These are phyloP conservation scores for Boletus rex-veris DNA, from an alignment of 768 basidiomycete genomes.

Conservation along the genomic window DNA sequence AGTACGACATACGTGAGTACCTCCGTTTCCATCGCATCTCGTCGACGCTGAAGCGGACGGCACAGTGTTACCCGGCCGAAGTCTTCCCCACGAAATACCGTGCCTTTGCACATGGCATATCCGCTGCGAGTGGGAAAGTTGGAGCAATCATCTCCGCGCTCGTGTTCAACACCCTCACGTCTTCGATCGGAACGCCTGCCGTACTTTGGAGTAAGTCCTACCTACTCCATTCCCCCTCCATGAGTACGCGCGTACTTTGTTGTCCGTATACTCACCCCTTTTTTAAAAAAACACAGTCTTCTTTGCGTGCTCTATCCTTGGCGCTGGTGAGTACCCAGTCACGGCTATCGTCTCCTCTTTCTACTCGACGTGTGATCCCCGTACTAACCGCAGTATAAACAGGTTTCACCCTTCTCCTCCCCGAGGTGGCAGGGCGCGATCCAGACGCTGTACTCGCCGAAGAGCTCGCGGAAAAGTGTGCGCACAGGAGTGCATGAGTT, in stretches of 20 bases:
- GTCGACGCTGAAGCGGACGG: conserved; percentile 1
- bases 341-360: too few relatives aligned
- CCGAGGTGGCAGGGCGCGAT: conserved; percentile 50
- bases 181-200: conserved; percentile 58
- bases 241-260: neutral
- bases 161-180: conserved; percentile 62
- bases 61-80: conserved; percentile 70
- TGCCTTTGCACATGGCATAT: conserved; percentile 70
- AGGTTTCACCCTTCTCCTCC: conserved; percentile 45
- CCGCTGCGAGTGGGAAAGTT: conserved; percentile 68
- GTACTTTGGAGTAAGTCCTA: conserved; percentile 66
- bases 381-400: neutral
- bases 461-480: conserved; percentile 31
- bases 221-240: neutral
- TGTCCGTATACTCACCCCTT: neutral
- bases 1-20: conserved; percentile 51
- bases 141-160: conserved; percentile 78
- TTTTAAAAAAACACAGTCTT: conserved; percentile 45
- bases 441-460: conserved; percentile 44
- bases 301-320: conserved; percentile 58
- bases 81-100: conserved; percentile 77
- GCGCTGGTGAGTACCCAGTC: conserved; percentile 38
- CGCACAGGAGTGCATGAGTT: neutral
- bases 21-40: too few relatives aligned
- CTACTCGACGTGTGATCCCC: neutral